Evolutionary conservation across 768 basidiomycete species (phyloP).

Genomic region (Rubroboletus pulcherrimus): DNA sequence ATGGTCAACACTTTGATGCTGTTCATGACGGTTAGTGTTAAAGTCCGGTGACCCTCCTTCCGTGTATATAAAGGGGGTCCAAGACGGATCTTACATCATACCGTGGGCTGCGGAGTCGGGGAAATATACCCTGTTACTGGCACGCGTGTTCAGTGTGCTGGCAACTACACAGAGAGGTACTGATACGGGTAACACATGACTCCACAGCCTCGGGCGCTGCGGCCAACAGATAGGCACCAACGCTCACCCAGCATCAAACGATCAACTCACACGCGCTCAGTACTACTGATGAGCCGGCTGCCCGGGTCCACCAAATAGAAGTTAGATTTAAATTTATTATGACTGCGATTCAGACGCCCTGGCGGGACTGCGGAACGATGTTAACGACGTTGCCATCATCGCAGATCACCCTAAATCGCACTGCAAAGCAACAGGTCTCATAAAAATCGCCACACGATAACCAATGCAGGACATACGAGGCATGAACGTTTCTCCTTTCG

Average conservation of each 20-base stretch:
- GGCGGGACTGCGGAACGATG: slow-evolving; percentile 9
- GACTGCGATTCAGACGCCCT: background rate
- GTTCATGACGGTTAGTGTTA: slow-evolving; percentile 12
- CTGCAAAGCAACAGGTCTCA: slow-evolving; percentile 28
- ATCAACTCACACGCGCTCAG: background rate
- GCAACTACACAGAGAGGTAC: too few relatives aligned
- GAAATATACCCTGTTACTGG: too few relatives aligned
- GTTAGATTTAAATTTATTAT: background rate
- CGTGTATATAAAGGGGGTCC: slow-evolving; percentile 4
- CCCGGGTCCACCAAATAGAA: background rate
- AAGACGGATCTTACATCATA: slow-evolving; percentile 1
- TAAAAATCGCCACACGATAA: background rate
- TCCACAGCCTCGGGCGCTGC: background rate
- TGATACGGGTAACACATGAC: background rate
- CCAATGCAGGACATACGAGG: slow-evolving; percentile 41
- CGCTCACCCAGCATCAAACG: too few relatives aligned
- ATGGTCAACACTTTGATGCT: slow-evolving; percentile 36
- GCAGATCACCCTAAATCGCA: slow-evolving; percentile 64
- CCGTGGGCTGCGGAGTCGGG: too few relatives aligned
- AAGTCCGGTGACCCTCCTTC: too few relatives aligned
- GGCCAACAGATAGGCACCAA: background rate
- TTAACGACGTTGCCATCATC: slow-evolving; percentile 54
- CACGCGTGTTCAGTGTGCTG: too few relatives aligned
- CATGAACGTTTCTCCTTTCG: slow-evolving; percentile 66
- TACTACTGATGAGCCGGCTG: background rate